Evolutionary conservation across 2,329 filamentous ascomycete species (phyloP).

Genomic region (Penicillium vulpinum): DNA sequence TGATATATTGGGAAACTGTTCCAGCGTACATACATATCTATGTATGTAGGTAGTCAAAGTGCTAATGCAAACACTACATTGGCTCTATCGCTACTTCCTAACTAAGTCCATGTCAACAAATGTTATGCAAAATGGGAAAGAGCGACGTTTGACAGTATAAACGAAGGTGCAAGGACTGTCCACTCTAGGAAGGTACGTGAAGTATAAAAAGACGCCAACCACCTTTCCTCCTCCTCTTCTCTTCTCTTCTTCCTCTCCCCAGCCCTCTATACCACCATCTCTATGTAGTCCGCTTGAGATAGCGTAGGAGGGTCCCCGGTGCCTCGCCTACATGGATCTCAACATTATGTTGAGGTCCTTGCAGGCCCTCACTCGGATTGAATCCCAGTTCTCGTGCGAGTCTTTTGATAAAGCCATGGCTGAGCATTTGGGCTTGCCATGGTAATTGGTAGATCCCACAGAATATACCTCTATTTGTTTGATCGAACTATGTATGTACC

Average conservation of each 20-base stretch:
- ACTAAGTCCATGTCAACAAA: not conserved
- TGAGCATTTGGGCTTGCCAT: not conserved
- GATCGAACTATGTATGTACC: too few species aligned
- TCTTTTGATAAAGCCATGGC: not conserved
- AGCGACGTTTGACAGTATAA: not conserved
- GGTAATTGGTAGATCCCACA: not conserved
- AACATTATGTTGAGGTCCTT: not conserved
- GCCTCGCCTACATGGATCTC: not conserved
- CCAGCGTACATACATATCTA: too few species aligned
- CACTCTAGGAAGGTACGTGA: not conserved
- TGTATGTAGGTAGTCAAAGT: not conserved
- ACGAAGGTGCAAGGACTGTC: not conserved
- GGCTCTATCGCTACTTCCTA: not conserved
- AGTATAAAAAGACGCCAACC: not conserved
- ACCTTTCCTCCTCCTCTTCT: not conserved
- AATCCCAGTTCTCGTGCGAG: not conserved
- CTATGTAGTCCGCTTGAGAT: not conserved
- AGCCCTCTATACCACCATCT: not conserved
- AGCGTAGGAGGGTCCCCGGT: not conserved
- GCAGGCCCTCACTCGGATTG: not conserved
- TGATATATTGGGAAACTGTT: not conserved
- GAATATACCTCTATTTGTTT: too few species aligned
- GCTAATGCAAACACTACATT: not conserved
- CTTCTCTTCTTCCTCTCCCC: not conserved
- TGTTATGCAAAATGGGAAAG: not conserved